Evolutionary conservation across 2,329 filamentous ascomycete species (phyloP).

Genomic region (Colletotrichum trifolii): DNA sequence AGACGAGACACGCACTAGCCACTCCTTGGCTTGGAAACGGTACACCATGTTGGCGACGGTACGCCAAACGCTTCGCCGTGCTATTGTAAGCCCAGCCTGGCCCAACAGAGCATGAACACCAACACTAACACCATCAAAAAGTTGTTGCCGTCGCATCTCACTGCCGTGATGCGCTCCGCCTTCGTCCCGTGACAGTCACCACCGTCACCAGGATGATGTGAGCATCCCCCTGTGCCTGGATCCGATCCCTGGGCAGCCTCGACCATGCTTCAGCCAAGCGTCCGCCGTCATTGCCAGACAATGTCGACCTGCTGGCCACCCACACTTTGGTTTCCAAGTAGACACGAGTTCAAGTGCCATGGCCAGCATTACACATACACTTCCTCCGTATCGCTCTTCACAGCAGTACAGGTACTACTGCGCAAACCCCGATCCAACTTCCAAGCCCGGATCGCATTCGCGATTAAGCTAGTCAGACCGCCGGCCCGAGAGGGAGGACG

Average conservation of each 20-base stretch:
- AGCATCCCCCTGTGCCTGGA: constrained; percentile 22
- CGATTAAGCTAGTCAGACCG: constrained; percentile 13
- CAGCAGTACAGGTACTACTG: too few species aligned
- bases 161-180: constrained; percentile 6
- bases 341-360: too few species aligned
- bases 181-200: constrained; percentile 23
- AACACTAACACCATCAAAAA: constrained; percentile 6
- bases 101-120: background rate
- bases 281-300: background rate
- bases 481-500: background rate
- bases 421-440: background rate
- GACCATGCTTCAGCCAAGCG: background rate
- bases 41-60: too few species aligned
- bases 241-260: background rate
- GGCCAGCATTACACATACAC: too few species aligned
- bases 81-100: background rate
- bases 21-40: too few species aligned
- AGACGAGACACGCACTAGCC: too few species aligned
- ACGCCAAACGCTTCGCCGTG: too few species aligned
- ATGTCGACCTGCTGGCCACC: background rate
- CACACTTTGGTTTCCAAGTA: background rate
- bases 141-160: constrained; percentile 25
- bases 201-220: constrained; percentile 12
- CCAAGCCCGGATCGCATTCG: constrained; percentile 20
- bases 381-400: too few species aligned